phyloP scores from a whole-genome alignment of 2,329 filamentous ascomycete species.

The Fusarium phyllophilum region DNA sequence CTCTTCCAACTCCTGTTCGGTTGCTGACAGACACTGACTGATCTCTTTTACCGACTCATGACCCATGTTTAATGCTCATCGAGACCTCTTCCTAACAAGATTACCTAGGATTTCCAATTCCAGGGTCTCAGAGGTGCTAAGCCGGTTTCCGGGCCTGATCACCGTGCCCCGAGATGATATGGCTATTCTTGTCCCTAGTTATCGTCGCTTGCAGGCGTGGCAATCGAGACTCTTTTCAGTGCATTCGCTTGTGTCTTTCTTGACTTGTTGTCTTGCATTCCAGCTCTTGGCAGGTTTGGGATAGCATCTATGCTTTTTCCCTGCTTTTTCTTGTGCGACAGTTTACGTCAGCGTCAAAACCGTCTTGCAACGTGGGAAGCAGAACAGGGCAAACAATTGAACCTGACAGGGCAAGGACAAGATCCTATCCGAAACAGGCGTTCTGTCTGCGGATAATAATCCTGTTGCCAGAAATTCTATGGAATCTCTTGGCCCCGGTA shows the following conservation, averaged over 20 bases:
- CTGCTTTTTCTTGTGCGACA: conserved; percentile 14
- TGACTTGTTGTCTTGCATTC: conserved; percentile 13
- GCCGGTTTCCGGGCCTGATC: conserved; percentile 23
- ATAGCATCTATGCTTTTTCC: not conserved
- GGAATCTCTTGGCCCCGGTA: not conserved
- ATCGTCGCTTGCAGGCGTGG: conserved; percentile 13
- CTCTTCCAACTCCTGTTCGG: conserved; percentile 10
- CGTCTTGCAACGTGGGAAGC: not conserved
- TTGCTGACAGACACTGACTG: conserved; percentile 14
- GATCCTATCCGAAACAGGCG: conserved; percentile 3
- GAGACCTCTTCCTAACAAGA: conserved; percentile 20
- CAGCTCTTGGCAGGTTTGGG: conserved; percentile 16
- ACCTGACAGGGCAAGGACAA: not conserved
- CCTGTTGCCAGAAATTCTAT: not conserved
- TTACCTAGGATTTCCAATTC: conserved; percentile 23
- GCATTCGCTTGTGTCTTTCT: conserved; percentile 1
- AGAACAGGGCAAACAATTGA: conserved; percentile 5
- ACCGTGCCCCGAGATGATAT: conserved; percentile 27
- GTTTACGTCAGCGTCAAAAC: conserved; percentile 2
- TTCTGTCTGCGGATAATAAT: not conserved
- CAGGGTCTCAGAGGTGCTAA: conserved; percentile 22
- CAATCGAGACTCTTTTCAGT: conserved; percentile 11
- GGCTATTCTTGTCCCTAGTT: conserved; percentile 3
- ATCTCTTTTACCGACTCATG: conserved; percentile 24
- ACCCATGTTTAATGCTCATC: conserved; percentile 12